Conservation (phyloP, 208 protist genomes). For the Kentomonas sorsogonicus region DNA sequence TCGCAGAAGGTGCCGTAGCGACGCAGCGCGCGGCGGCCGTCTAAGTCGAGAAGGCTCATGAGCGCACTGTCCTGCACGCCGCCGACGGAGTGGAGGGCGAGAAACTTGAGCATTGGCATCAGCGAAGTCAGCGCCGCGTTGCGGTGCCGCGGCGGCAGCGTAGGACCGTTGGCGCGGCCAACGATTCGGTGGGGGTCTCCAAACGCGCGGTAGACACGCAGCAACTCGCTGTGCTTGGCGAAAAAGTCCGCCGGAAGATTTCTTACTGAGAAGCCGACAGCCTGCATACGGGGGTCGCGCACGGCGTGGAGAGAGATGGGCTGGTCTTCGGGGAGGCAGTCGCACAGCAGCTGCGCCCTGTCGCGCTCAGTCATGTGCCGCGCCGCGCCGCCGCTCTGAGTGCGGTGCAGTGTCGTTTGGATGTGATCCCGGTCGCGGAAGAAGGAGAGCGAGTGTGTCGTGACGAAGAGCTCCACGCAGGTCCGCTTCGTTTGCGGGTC, state of each 20-base stretch:
- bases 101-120: conserved; percentile 61
- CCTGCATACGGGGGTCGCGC: conserved; percentile 3
- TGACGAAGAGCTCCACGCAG: no score
- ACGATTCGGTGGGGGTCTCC: conserved; percentile 26
- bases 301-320: conserved; percentile 21
- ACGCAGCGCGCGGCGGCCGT: conserved; percentile 41
- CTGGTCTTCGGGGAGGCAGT: conserved; percentile 24
- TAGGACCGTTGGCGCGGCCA: conserved; percentile 18
- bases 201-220: conserved; percentile 23
- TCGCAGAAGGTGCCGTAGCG: conserved; percentile 35
- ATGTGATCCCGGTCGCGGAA: no score
- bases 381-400: no score
- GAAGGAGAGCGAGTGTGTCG: no score
- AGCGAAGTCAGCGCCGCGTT: conserved; percentile 26
- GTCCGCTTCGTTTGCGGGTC: no score
- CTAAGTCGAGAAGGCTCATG: conserved; percentile 29
- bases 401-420: no score
- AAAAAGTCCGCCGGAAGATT: conserved; percentile 32
- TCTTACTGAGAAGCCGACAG: neutral
- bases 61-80: conserved; percentile 39
- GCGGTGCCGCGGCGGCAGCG: conserved; percentile 27
- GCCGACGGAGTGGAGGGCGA: conserved; percentile 51
- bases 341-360: conserved; percentile 26
- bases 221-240: conserved; percentile 6
- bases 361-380: conserved; percentile 15